Evolutionary conservation across 192 early-diverging fungal genomes (phyloP), one percentile per base, ranked within the genome.

Genomic region (Coemansia sp.): DNA sequence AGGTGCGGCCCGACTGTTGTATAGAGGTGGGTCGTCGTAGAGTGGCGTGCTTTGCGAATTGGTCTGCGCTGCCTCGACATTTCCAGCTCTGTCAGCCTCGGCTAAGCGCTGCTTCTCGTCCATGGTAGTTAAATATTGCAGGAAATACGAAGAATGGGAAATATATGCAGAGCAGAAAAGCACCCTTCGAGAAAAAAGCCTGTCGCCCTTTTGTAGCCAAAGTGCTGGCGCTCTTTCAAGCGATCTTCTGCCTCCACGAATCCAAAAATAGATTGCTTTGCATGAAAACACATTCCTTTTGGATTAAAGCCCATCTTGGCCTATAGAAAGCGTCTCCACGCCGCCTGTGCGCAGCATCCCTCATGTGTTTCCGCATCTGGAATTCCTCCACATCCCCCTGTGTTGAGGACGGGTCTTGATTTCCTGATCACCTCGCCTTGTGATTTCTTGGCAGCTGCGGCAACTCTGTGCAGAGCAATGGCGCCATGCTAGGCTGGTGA

Each of bases 21-120:
- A 55, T 31, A 58, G 20, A 11, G 53, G 53, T 11, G 64, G 26
- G 28, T 66, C 64, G 23, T 66, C 53, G 39, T 66, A 64, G 11
- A 55, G 52, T n/a, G 52, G 52, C 6, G 52, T 31, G 23, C 11
- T 52, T 52, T 52, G 48, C 23, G 12, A 25, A 26, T 55, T 31
- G 13, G 25, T 12, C 52, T 55, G 52, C 16, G 52, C 13, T 16
- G 34, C 18, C 34, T 59, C 11, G n/a, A 25, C 36, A 12, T 38
- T 11, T 20, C 21, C 58, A 1, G 35, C 58, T 59, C 36, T 59
- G 34, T 59, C 58, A 13, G 23, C 34, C 26, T 59, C 58, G 36
- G 58, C 58, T 35, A 59, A 8, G n/a, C 58, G 58, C 18, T 39
- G 58, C 12, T 59, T 59, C 35, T 59, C 58, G n/a, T 59, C 58